These are phyloP conservation scores for Alternaria brassicicola DNA, from an alignment of 2,329 filamentous ascomycete species.

Conservation along the genomic window DNA sequence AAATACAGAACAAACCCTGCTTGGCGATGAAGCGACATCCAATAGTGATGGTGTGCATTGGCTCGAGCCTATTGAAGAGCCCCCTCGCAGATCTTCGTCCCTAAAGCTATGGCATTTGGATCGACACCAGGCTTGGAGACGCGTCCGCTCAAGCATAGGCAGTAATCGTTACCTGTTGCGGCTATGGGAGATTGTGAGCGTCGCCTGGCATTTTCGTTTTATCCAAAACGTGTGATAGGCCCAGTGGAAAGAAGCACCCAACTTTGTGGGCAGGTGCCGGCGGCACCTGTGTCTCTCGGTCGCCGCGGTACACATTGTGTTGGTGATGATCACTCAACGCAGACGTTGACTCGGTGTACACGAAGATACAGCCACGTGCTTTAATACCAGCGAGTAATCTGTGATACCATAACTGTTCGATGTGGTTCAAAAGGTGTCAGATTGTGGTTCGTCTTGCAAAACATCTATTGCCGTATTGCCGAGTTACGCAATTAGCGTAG, in stretches of 20 bases:
- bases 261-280: background rate
- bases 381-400: background rate
- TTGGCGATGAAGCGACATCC: slow-evolving; percentile 4
- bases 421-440: background rate
- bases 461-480: background rate
- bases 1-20: background rate
- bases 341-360: background rate
- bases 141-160: background rate
- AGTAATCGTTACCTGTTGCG: background rate
- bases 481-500: background rate
- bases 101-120: background rate
- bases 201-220: background rate
- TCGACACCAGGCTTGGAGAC: slow-evolving; percentile 1
- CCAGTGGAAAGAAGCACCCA: background rate
- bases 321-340: background rate
- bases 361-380: background rate
- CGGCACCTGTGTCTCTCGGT: background rate
- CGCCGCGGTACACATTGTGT: background rate
- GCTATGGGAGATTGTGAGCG: background rate
- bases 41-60: slow-evolving; percentile 3
- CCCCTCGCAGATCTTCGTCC: background rate
- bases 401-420: background rate
- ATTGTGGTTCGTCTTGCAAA: background rate
- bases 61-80: background rate
- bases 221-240: background rate